A percentile compares a stretch with the other conserved stretches of the same genome.
These are phyloP conservation scores for Populus hybrid DNA, from an alignment of 441 rosid species.

Conservation along the genomic window DNA sequence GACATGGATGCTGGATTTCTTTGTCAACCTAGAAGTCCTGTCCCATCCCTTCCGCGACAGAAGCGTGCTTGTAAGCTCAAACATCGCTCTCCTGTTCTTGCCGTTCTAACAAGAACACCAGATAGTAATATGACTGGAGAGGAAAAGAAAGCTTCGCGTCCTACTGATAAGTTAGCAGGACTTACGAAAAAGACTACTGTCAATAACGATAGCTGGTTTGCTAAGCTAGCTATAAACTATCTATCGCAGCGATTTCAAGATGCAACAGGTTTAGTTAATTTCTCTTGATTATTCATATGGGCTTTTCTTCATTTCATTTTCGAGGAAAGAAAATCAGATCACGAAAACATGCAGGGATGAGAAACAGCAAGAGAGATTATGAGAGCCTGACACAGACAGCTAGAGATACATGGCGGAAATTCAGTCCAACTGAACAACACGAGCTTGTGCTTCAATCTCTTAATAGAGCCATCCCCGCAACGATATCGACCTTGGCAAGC, in stretches of 20 bases:
- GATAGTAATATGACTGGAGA: slow-evolving; percentile 18
- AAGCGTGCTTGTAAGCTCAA: slow-evolving; percentile 1
- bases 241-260: slow-evolving; percentile 61
- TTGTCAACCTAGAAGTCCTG: slow-evolving; percentile 3
- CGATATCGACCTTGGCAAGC: slow-evolving; percentile 54
- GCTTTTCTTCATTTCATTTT: not conserved
- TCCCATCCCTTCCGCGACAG: not conserved
- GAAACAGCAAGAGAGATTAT: slow-evolving; percentile 47
- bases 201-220: slow-evolving; percentile 56
- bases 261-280: slow-evolving; percentile 45
- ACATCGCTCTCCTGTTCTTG: slow-evolving; percentile 26
- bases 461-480: slow-evolving; percentile 53
- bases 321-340: not conserved
- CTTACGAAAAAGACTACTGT: slow-evolving; percentile 21
- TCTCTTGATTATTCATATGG: not conserved
- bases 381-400: slow-evolving; percentile 77
- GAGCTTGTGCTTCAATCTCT: slow-evolving; percentile 64
- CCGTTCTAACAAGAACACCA: slow-evolving; percentile 36
- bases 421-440: slow-evolving; percentile 46
- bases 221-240: slow-evolving; percentile 54
- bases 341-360: slow-evolving; percentile 42
- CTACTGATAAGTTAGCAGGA: slow-evolving; percentile 8
- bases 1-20: slow-evolving; percentile 37
- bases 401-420: slow-evolving; percentile 42
- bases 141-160: slow-evolving; percentile 9